A percentile compares a stretch with the other conserved stretches of the same genome.
These are phyloP conservation scores for Coniochaeta sp. DNA, from an alignment of 2,329 filamentous ascomycete genomes.

Conservation along the genomic window DNA sequence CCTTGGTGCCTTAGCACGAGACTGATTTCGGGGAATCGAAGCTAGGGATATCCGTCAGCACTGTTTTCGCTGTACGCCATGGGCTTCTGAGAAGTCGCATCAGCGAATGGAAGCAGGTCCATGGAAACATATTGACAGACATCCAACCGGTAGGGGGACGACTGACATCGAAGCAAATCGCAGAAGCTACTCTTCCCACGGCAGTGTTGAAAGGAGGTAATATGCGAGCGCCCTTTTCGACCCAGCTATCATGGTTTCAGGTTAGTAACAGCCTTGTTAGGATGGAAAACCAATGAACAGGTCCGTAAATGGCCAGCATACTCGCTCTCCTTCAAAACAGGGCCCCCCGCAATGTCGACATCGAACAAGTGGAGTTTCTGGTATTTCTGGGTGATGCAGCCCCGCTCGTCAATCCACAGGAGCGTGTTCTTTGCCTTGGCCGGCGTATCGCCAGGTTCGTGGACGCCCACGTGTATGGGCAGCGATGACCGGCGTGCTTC, in stretches of 20 bases:
- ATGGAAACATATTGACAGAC: conserved; percentile 70
- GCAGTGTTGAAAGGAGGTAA: conserved; percentile 63
- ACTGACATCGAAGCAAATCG: conserved; percentile 80
- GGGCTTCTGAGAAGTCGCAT: neutral
- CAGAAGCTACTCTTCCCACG: conserved; percentile 67
- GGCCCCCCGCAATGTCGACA: conserved; percentile 30
- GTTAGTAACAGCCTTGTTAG: neutral
- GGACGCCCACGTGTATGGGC: conserved; percentile 79
- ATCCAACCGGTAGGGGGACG: conserved; percentile 17
- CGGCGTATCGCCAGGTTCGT: conserved; percentile 49
- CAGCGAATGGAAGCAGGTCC: conserved; percentile 34
- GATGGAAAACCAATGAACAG: neutral
- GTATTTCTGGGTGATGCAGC: conserved; percentile 46
- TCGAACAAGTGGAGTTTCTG: conserved; percentile 93
- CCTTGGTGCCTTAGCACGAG: conserved; percentile 21
- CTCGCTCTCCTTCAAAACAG: conserved; percentile 17
- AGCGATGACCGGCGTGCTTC: conserved; percentile 57
- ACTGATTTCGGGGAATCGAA: conserved; percentile 16
- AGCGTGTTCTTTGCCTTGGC: conserved; percentile 43
- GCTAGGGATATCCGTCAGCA: conserved; percentile 2
- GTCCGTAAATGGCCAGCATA: conserved; percentile 1
- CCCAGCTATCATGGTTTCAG: conserved; percentile 34
- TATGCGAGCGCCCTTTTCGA: conserved; percentile 59
- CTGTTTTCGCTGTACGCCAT: conserved; percentile 30
- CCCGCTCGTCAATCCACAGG: conserved; percentile 40